Evolutionary conservation across 2,329 filamentous ascomycete genomes (phyloP).

Genomic region (Pseudogymnoascus verrucosus): DNA sequence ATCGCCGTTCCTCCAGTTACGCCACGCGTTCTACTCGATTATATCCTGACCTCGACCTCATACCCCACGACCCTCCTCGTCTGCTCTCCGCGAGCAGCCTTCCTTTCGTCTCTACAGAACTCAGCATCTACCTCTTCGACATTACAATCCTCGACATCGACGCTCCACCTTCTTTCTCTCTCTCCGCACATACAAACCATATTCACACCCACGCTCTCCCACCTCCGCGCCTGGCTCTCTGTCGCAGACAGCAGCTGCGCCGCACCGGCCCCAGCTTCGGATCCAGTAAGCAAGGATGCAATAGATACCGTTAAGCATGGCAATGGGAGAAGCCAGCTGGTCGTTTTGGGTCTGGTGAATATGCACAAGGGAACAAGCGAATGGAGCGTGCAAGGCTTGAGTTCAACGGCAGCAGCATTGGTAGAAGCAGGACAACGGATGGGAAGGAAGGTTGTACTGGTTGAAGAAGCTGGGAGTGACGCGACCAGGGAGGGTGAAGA

Average conservation of each 20-base stretch:
- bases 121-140: constrained; percentile 32
- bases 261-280: constrained; percentile 29
- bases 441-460: constrained; percentile 37
- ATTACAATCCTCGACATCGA: constrained; percentile 39
- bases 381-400: constrained; percentile 68
- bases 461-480: constrained; percentile 33
- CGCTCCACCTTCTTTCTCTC: constrained; percentile 60
- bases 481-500: constrained; percentile 19
- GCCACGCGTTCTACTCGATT: constrained; percentile 47
- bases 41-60: constrained; percentile 49
- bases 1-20: constrained; percentile 42
- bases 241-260: constrained; percentile 32
- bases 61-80: constrained; percentile 61
- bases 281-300: background rate
- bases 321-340: constrained; percentile 38
- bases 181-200: constrained; percentile 61
- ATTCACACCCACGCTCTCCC: constrained; percentile 68
- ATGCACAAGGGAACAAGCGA: constrained; percentile 62
- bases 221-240: constrained; percentile 69
- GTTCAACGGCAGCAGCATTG: constrained; percentile 51
- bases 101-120: constrained; percentile 50
- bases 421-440: constrained; percentile 50
- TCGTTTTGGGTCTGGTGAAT: constrained; percentile 58
- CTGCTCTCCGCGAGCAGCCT: constrained; percentile 56
- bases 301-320: constrained; percentile 18